Evolutionary conservation across 495 filamentous ascomycete species (phyloP), one percentile per base, ranked within the genome.

Genomic region (Penicillium nucicola): DNA sequence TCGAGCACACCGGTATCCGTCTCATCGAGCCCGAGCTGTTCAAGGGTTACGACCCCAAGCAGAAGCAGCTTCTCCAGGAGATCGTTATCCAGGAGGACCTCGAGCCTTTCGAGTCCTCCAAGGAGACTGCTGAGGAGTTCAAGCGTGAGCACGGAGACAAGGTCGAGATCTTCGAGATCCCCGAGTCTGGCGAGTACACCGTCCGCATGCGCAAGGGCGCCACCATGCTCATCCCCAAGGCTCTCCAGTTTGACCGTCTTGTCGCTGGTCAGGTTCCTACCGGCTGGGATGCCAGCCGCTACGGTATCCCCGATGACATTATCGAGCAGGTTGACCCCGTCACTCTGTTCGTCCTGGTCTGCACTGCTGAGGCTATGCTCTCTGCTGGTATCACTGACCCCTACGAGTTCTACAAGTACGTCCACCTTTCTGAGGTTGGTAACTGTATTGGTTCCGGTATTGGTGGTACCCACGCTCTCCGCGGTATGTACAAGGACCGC

Each of bases 361-460:
- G 90, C 52, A 92, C 90, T 28, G 90, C 86, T 4, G 95, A 99
- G 69, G 80, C 92, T 10, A 83, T 99, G 41, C 79, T 97, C 33
- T 84, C 90, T 0, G 84, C 91, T 42, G 93, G 93, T 84, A 92
- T 99, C 67, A 97, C 92, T n/a, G 95, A 99, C 67, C 95, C 93
- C 18, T 99, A 97, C 61, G 93, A 99, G 71, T 97, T 99, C 73
- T 99, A 99, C 81, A 90, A 97, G 75, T 97, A 99, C 62, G 93
- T 99, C 49, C 93, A 99, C 68, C 82, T 99, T 43, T 97, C 95
- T 2, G 88, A 99, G 66, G 88, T 99, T 35, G 93, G 95, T 67
- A 99, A 99, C 78, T 97, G 95, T 69, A 82, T 99, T 54, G 93
- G 93, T 65, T 97, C 95, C 10, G 93, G 93, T 74, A 91, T 97